These are phyloP conservation scores for Sarcocystis neurona DNA, from an alignment of 169 alveolate genomes.

Conservation along the genomic window DNA sequence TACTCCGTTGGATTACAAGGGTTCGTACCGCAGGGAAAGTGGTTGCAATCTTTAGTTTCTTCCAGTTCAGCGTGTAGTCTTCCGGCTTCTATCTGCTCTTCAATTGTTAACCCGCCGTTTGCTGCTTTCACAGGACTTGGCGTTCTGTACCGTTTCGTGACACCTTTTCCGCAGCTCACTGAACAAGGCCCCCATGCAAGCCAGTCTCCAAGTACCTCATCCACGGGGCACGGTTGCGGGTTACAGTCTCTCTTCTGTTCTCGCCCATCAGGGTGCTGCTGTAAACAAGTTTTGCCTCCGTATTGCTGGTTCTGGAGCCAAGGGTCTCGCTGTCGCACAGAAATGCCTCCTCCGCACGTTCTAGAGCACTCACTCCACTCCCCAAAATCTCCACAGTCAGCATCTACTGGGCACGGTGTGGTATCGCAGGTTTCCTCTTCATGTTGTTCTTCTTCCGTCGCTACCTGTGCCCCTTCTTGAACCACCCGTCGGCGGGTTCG, in stretches of 20 bases:
- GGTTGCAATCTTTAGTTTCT: slow-evolving; percentile 25
- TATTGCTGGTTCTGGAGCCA: slow-evolving; percentile 45
- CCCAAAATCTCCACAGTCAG: slow-evolving; percentile 55
- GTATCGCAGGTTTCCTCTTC: slow-evolving; percentile 45
- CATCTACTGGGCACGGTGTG: slow-evolving; percentile 63
- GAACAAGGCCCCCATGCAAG: slow-evolving; percentile 70
- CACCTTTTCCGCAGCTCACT: slow-evolving; percentile 68
- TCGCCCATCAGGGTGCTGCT: slow-evolving; percentile 55
- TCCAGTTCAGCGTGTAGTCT: background rate
- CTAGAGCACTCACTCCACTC: slow-evolving; percentile 70
- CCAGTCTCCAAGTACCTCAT: slow-evolving; percentile 69
- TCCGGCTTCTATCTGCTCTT: slow-evolving; percentile 40
- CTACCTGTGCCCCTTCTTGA: slow-evolving; percentile 47
- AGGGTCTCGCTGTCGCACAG: slow-evolving; percentile 61
- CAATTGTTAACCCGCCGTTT: slow-evolving; percentile 62
- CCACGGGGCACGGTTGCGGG: slow-evolving; percentile 65
- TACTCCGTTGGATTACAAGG: background rate
- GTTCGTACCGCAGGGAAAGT: slow-evolving; percentile 57
- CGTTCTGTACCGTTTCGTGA: slow-evolving; percentile 53
- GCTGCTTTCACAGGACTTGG: slow-evolving; percentile 32
- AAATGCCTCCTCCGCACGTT: slow-evolving; percentile 69
- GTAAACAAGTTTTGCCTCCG: slow-evolving; percentile 60
- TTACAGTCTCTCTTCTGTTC: slow-evolving; percentile 18
- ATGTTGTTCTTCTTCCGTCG: slow-evolving; percentile 37
- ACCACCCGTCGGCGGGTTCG: slow-evolving; percentile 57